phyloP scores from a whole-genome alignment of 2,329 filamentous ascomycete genomes.

The Microcera coccophila region DNA sequence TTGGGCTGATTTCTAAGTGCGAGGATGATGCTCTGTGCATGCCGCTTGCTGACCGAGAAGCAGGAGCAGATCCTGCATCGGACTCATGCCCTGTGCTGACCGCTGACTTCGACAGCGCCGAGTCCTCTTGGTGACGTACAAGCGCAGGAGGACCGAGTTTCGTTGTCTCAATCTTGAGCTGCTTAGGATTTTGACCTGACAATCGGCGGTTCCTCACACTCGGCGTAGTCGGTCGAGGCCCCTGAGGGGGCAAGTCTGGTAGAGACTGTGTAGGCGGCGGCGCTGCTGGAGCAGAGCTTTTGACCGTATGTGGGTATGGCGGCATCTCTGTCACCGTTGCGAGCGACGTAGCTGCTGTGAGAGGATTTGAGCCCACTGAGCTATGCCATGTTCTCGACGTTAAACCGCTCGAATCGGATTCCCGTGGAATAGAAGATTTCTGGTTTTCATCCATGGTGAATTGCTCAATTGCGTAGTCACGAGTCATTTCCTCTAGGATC shows the following conservation, averaged over 20 bases:
- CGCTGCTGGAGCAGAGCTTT: conserved; percentile 26
- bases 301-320: conserved; percentile 18
- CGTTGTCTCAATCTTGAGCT: conserved; percentile 82
- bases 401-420: conserved; percentile 76
- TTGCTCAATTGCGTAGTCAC: conserved; percentile 75
- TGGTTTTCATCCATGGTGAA: conserved; percentile 57
- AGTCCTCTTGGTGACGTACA: conserved; percentile 12
- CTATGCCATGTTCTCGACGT: conserved; percentile 80
- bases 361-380: conserved; percentile 68
- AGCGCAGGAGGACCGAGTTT: conserved; percentile 26
- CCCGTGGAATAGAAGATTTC: conserved; percentile 65
- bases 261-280: conserved; percentile 50
- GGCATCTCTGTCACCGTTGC: conserved; percentile 67
- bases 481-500: conserved; percentile 82
- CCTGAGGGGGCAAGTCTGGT: conserved; percentile 40
- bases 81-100: conserved; percentile 9
- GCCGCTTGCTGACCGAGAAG: conserved; percentile 8
- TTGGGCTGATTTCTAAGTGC: conserved; percentile 26
- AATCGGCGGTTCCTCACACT: conserved; percentile 72
- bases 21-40: conserved; percentile 23
- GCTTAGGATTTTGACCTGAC: conserved; percentile 74
- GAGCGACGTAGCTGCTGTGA: conserved; percentile 31
- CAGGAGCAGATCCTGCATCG: conserved; percentile 4
- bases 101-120: conserved; percentile 13
- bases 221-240: conserved; percentile 33